Conservation (phyloP, 306 rosid species). For the Quercus glauca region DNA sequence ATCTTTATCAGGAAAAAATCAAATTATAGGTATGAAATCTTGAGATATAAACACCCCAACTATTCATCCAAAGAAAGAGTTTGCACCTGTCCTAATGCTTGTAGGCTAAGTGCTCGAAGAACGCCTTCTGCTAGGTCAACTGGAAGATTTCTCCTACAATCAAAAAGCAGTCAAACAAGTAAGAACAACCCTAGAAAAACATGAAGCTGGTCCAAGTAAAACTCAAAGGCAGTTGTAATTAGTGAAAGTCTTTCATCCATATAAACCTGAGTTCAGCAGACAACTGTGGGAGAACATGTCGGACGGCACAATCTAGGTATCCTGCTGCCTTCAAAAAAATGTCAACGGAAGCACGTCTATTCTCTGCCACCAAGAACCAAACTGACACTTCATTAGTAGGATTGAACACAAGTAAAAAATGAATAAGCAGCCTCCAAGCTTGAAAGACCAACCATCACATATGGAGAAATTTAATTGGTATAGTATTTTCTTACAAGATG, state of each 20-base stretch:
- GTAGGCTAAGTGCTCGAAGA: slow-evolving; percentile 91
- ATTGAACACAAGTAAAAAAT: slow-evolving; percentile 2
- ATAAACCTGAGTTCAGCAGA: slow-evolving; percentile 77
- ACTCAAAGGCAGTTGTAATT: neutral
- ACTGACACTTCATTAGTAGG: neutral
- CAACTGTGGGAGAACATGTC: slow-evolving; percentile 86
- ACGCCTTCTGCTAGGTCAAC: slow-evolving; percentile 92
- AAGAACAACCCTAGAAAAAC: slow-evolving; percentile 15
- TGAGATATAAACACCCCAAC: neutral
- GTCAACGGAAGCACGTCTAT: slow-evolving; percentile 79
- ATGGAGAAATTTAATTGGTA: neutral
- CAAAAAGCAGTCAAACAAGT: slow-evolving; percentile 23
- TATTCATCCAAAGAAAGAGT: slow-evolving; percentile 12
- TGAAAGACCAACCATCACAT: neutral
- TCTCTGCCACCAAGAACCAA: slow-evolving; percentile 57
- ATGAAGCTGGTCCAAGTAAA: slow-evolving; percentile 8
- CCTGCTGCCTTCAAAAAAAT: slow-evolving; percentile 91
- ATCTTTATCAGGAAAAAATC: slow-evolving; percentile 2
- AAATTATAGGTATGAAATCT: slow-evolving; percentile 6
- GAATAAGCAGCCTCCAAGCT: neutral
- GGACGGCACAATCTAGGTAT: slow-evolving; percentile 92
- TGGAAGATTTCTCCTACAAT: slow-evolving; percentile 84
- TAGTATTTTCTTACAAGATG: neutral
- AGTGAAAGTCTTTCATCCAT: slow-evolving; percentile 12
- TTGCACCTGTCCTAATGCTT: slow-evolving; percentile 88